These are phyloP conservation scores for Trichoderma asperellum DNA, from an alignment of 2,329 filamentous ascomycete species.

Conservation along the genomic window DNA sequence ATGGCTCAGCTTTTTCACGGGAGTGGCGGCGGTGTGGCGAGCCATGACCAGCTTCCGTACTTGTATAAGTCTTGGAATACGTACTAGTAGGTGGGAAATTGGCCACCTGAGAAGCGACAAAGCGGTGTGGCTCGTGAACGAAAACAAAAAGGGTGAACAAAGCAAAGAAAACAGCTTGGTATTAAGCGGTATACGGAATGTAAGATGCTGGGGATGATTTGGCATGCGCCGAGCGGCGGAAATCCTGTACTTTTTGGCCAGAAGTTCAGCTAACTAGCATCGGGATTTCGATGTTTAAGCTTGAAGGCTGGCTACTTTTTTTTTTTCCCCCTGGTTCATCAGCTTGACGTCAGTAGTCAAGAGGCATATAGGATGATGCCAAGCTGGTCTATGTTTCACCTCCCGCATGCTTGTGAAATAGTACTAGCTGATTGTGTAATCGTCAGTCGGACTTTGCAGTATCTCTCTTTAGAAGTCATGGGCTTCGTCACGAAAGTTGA, in stretches of 20 bases:
- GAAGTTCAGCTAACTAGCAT: background rate
- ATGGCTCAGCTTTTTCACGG: background rate
- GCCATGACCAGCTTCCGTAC: slow-evolving; percentile 13
- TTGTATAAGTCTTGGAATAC: background rate
- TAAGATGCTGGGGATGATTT: background rate
- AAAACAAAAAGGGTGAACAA: background rate
- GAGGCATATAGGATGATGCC: background rate
- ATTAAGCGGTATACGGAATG: slow-evolving; percentile 11
- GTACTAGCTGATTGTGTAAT: background rate
- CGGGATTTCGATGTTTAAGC: background rate
- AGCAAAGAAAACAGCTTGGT: slow-evolving; percentile 1
- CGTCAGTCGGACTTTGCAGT: background rate
- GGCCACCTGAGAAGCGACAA: background rate
- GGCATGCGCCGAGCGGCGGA: slow-evolving; percentile 14
- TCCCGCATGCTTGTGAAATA: background rate
- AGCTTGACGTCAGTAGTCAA: background rate
- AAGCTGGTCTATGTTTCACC: background rate
- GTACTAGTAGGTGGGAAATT: background rate
- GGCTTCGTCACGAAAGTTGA: background rate
- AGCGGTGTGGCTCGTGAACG: background rate
- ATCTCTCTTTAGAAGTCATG: background rate
- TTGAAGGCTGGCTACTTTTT: background rate
- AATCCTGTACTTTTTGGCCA: slow-evolving; percentile 1
- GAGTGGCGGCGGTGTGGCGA: slow-evolving; percentile 2
- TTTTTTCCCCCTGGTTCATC: background rate